Conservation (phyloP, 352 stramenopile genomes). For the Phytophthora boehmeriae region DNA sequence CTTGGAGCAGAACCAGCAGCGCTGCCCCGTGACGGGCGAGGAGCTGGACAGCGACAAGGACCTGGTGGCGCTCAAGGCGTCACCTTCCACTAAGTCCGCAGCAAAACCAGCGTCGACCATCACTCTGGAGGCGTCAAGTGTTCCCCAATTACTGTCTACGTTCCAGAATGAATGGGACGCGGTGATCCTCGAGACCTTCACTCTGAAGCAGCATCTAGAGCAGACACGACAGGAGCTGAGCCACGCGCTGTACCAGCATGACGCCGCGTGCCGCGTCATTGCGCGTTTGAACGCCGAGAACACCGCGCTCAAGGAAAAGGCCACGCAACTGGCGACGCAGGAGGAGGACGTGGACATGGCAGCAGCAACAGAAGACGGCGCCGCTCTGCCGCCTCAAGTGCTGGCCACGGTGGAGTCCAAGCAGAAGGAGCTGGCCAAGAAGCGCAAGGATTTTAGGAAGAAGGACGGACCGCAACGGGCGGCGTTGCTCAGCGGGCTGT, state of each 20-base stretch:
- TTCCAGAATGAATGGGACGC: constrained; percentile 96
- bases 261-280: constrained; percentile 96
- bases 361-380: not conserved
- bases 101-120: constrained; percentile 21
- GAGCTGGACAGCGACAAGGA: constrained; percentile 66
- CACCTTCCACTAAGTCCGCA: constrained; percentile 16
- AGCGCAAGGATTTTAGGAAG: constrained; percentile 82
- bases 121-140: constrained; percentile 51
- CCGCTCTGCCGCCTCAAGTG: constrained; percentile 40
- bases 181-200: constrained; percentile 94
- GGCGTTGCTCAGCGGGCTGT: constrained; percentile 37
- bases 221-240: constrained; percentile 95
- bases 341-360: constrained; percentile 66
- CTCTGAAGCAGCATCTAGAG: constrained; percentile 93
- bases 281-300: constrained; percentile 90
- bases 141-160: constrained; percentile 66
- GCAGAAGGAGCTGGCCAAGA: constrained; percentile 73
- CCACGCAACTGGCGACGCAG: constrained; percentile 25
- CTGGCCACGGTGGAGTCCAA: constrained; percentile 66
- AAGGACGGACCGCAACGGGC: constrained; percentile 54
- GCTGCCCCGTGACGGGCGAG: constrained; percentile 75
- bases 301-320: constrained; percentile 49
- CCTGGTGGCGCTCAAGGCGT: constrained; percentile 62
- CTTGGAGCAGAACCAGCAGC: constrained; percentile 67
- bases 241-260: constrained; percentile 96